These are phyloP conservation scores for Podospora pseudocomata DNA, from an alignment of 495 filamentous ascomycete species.

Conservation along the genomic window DNA sequence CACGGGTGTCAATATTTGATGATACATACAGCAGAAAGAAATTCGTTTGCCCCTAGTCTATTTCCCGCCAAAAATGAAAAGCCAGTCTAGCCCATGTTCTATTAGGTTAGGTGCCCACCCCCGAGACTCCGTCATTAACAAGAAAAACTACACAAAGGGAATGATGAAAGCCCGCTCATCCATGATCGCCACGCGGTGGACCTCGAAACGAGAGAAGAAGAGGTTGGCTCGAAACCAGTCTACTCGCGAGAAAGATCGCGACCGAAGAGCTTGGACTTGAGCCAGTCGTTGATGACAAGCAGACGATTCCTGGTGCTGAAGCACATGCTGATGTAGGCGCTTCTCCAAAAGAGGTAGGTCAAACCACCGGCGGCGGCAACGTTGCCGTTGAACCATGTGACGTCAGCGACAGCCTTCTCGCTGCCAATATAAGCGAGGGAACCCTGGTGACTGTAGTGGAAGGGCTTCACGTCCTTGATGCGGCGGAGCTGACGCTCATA, in stretches of 20 bases:
- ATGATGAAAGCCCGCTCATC: conserved; percentile 5
- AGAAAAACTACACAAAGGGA: conserved; percentile 11
- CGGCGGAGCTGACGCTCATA: conserved; percentile 80
- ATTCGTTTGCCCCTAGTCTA: conserved; percentile 10
- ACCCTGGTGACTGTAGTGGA: conserved; percentile 97
- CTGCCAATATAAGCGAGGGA: conserved; percentile 96
- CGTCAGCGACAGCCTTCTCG: conserved; percentile 95
- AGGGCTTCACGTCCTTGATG: conserved; percentile 90
- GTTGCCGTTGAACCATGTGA: conserved; percentile 97
- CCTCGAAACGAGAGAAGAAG: neutral
- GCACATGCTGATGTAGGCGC: conserved; percentile 98
- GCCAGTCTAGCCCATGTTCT: conserved; percentile 23
- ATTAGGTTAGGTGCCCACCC: conserved; percentile 13
- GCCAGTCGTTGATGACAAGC: conserved; percentile 88
- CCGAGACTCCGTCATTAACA: conserved; percentile 19
- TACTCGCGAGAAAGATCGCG: conserved; percentile 94
- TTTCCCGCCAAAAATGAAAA: conserved; percentile 16
- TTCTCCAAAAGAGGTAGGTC: conserved; percentile 92
- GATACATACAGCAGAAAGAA: conserved; percentile 8
- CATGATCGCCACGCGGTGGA: neutral
- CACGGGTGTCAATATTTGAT: neutral
- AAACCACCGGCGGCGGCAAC: conserved; percentile 78
- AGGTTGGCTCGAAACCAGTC: conserved; percentile 19
- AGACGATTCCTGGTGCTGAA: conserved; percentile 95
- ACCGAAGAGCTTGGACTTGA: conserved; percentile 92